Base-by-base conservation (phyloP, 176 grass and related monocot genomes). In the Urochloa ruziziensis region DNA sequence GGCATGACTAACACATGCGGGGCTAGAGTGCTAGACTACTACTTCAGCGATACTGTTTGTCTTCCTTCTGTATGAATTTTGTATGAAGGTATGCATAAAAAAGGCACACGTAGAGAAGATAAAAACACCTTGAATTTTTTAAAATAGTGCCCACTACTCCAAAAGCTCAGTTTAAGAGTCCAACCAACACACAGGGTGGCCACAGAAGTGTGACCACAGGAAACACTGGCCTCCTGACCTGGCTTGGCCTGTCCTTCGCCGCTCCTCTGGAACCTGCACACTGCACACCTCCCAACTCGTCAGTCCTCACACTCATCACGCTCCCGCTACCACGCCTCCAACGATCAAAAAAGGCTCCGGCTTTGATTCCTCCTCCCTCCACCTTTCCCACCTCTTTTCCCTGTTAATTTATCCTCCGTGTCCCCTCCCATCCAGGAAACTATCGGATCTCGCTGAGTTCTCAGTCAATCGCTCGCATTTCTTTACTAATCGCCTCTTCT, bases 181-280 rank as follows among this genome's bases (percentile, higher is more conserved):
- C 62, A 67, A 39, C 78, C 23, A 39, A 81, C 62, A 35, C 79
- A 68, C 33, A 40, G 34, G 13, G 4, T 80, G 62, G 5, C 77
- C 62, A 36, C 44, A 66, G 63, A 30, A 5, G 43, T 13, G 15
- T 40, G 78, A 37, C 64, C 79, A 56, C 80, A 62, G 68, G 68
- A 61, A 62, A 71, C 35, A 10, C 73, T 59, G 56, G 56, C 56
- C n/a, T 58, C n/a, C 54, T 58, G 27, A 35, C 25, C 43, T 46
- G 49, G 14, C 14, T 24, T 68, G 79, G 46, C 35, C 24, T 48
- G 25, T 14, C n/a, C 48, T 74, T 19, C 56, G 35, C 67, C n/a
- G 57, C 74, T 65, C 6, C 64, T 78, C 73, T 83, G 73, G 86
- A 88, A 83, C 62, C 72, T 75, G 85, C 77, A 87, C 64, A 42